Evolutionary conservation across 2,329 filamentous ascomycete species (phyloP).

Genomic region (Cercospora sesami): DNA sequence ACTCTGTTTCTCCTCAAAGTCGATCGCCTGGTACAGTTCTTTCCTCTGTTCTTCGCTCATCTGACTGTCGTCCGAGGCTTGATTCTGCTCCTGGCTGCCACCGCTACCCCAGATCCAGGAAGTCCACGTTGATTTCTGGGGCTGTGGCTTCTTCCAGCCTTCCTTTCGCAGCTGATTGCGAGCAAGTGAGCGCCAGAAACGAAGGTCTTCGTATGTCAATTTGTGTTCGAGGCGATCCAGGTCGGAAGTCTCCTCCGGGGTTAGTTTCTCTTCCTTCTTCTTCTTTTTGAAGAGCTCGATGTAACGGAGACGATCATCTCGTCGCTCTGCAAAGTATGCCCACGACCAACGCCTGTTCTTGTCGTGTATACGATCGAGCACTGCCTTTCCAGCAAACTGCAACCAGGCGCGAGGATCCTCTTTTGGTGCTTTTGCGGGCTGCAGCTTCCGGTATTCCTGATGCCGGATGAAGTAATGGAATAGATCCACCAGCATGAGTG

Average conservation of each 20-base stretch:
- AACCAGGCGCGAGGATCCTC: conserved; percentile 93
- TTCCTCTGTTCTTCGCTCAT: conserved; percentile 96
- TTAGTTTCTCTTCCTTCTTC: conserved; percentile 67
- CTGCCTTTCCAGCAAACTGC: conserved; percentile 82
- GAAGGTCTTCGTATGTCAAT: conserved; percentile 87
- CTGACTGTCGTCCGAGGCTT: conserved; percentile 73
- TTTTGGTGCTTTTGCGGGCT: conserved; percentile 81
- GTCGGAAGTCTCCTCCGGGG: conserved; percentile 68
- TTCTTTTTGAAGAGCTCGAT: conserved; percentile 96
- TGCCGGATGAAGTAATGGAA: conserved; percentile 99
- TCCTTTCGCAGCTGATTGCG: conserved; percentile 95
- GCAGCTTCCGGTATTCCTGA: conserved; percentile 91
- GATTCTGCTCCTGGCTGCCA: conserved; percentile 52
- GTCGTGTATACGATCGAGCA: conserved; percentile 92
- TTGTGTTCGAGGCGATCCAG: conserved; percentile 80
- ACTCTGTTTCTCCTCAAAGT: conserved; percentile 95
- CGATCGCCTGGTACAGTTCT: conserved; percentile 94
- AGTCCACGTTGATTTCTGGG: conserved; percentile 78
- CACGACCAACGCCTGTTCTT: conserved; percentile 91
- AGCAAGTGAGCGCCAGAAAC: conserved; percentile 94
- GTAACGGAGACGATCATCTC: conserved; percentile 84
- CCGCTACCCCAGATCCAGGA: conserved; percentile 84
- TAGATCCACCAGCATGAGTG: conserved; percentile 94
- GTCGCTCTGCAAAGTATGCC: conserved; percentile 89
- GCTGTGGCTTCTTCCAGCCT: conserved; percentile 72